phyloP scores from a whole-genome alignment of 2,329 filamentous ascomycete genomes.

The Pseudopithomyces maydicus region DNA sequence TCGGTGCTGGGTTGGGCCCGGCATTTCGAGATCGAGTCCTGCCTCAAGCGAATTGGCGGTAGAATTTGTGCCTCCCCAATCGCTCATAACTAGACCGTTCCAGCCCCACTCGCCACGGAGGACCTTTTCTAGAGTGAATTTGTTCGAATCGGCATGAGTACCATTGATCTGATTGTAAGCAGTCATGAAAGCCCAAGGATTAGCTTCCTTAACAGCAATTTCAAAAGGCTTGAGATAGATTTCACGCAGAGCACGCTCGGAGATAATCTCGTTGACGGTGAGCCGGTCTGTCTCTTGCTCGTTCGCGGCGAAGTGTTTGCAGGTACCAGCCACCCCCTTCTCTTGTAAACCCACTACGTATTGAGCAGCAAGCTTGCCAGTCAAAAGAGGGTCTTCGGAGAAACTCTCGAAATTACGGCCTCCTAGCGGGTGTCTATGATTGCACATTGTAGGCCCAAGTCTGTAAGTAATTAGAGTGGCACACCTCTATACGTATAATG shows the following conservation, averaged over 20 bases:
- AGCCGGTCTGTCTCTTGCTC: slow-evolving; percentile 73
- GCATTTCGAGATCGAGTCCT: slow-evolving; percentile 46
- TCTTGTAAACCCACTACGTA: slow-evolving; percentile 66
- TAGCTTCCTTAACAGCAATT: slow-evolving; percentile 71
- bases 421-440: slow-evolving; percentile 78
- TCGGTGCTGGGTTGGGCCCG: slow-evolving; percentile 66
- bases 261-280: slow-evolving; percentile 56
- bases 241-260: slow-evolving; percentile 62
- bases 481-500: neutral
- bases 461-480: slow-evolving; percentile 16
- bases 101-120: slow-evolving; percentile 76
- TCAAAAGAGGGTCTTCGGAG: slow-evolving; percentile 70
- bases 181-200: slow-evolving; percentile 72
- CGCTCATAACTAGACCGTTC: slow-evolving; percentile 68
- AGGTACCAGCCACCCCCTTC: slow-evolving; percentile 69
- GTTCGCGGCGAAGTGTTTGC: slow-evolving; percentile 75
- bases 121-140: slow-evolving; percentile 68
- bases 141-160: slow-evolving; percentile 68
- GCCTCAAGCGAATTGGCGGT: slow-evolving; percentile 42
- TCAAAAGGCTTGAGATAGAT: slow-evolving; percentile 66
- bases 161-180: slow-evolving; percentile 78
- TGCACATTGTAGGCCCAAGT: slow-evolving; percentile 77
- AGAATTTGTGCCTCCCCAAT: slow-evolving; percentile 60
- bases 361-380: slow-evolving; percentile 69
- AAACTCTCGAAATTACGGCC: slow-evolving; percentile 80